Base-by-base conservation (phyloP, 148 eudicot genomes). In the Simmondsia chinensis region DNA sequence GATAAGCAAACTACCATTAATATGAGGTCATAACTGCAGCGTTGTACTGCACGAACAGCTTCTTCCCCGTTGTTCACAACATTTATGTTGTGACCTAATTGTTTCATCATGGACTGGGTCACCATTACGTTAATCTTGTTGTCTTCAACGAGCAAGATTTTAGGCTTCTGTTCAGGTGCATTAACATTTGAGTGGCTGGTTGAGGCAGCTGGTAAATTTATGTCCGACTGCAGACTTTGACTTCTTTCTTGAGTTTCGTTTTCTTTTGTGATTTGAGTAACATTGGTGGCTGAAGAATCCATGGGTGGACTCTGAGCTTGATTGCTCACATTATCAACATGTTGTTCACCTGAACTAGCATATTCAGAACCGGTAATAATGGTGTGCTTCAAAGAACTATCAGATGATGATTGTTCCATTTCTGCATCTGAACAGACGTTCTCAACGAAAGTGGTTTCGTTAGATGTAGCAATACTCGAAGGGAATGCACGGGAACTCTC, bases 1-100 rank as follows among this genome's bases (percentile, higher is more conserved):
- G n/a, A n/a, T n/a, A n/a, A n/a, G n/a, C n/a, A n/a, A 34, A 48
- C 54, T 81, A 89, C 97, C 97, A 89, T 89, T 44, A 89, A 71
- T 57, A 89, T 52, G 53, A 89, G 82, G 60, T 84, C 82, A 60
- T 84, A 89, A 24, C 33, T 43, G 13, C 26, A 56, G 50, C 60
- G 26, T 34, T 75, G 87, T 69, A 89, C 82, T 6, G 95, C 97
- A 43, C 72, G 80, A 48, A 89, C 65, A 17, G 97, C 97, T 69
- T 89, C 97, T 2, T 66, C 79, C 43, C 97, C 97, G 63, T 89
- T 84, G 56, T 69, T 80, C 8, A 78, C 97, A 3, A 89, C 82
- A 24, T 75, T 78, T 46, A 89, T 78, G 36, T 6, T 51, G 52
- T 84, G 87, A 23, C 94, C 94, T 49, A 89, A 38, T 49, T 54